A percentile compares a stretch with the other conserved stretches of the same genome.
Evolutionary conservation across 768 basidiomycete genomes (phyloP).

Genomic region (Pulveroboletus sp.): DNA sequence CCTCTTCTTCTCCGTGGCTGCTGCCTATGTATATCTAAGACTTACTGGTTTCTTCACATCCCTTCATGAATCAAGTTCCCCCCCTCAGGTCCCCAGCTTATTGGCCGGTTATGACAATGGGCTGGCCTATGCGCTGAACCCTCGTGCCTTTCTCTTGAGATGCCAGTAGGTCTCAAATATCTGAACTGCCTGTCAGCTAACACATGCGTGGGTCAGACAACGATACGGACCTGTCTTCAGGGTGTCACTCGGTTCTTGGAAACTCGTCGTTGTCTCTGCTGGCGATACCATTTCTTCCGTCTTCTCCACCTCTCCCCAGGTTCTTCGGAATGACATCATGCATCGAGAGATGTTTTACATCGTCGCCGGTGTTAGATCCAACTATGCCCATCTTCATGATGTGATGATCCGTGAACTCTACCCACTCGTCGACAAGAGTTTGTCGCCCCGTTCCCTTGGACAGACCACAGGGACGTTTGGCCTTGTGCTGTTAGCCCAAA

Average conservation of each 20-base stretch:
- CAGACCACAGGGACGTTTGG: slow-evolving; percentile 14
- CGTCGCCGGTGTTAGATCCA: slow-evolving; percentile 10
- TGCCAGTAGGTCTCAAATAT: slow-evolving; percentile 22
- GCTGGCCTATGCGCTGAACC: slow-evolving; percentile 12
- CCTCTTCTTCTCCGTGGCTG: background rate
- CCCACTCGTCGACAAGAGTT: slow-evolving; percentile 18
- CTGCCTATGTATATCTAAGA: background rate
- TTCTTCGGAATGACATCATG: slow-evolving; percentile 12
- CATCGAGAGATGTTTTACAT: slow-evolving; percentile 10
- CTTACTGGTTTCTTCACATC: background rate
- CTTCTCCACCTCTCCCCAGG: background rate
- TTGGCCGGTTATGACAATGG: slow-evolving; percentile 18
- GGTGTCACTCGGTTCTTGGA: slow-evolving; percentile 18
- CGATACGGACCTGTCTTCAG: slow-evolving; percentile 13
- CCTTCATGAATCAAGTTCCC: background rate
- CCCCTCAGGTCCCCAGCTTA: slow-evolving; percentile 8
- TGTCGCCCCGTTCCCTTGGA: slow-evolving; percentile 14
- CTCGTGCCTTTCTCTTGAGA: slow-evolving; percentile 10
- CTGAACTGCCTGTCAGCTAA: background rate
- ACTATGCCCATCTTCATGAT: slow-evolving; percentile 6
- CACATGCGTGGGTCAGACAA: slow-evolving; percentile 5
- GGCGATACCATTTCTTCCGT: slow-evolving; percentile 10
- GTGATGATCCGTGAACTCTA: slow-evolving; percentile 20
- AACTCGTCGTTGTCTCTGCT: slow-evolving; percentile 15
- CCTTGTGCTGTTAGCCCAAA: slow-evolving; percentile 5